These are phyloP conservation scores for Medicago arabica DNA, from an alignment of 306 rosid genomes.

Conservation along the genomic window DNA sequence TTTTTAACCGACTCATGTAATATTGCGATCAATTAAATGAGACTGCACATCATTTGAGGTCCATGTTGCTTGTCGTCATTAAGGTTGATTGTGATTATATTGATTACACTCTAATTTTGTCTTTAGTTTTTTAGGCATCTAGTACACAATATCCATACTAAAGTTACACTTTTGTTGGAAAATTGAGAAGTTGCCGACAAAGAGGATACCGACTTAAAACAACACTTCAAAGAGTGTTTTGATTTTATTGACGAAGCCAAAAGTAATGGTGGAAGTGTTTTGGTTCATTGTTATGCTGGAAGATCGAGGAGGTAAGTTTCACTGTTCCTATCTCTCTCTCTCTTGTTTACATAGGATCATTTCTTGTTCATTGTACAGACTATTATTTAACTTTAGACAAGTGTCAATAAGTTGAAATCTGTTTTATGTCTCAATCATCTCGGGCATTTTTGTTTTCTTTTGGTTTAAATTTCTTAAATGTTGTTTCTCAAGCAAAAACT, in stretches of 20 bases:
- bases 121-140: constrained; percentile 13
- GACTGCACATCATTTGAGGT: constrained; percentile 9
- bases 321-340: constrained; percentile 33
- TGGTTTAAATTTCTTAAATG: constrained; percentile 1
- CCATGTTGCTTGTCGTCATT: constrained; percentile 11
- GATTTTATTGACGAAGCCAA: constrained; percentile 75
- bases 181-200: constrained; percentile 72
- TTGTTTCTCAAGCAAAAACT: background rate
- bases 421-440: background rate
- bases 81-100: constrained; percentile 24
- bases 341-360: background rate
- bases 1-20: constrained; percentile 20
- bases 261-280: constrained; percentile 67
- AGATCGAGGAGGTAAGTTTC: constrained; percentile 81
- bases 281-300: constrained; percentile 90
- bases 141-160: constrained; percentile 40
- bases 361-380: background rate
- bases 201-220: constrained; percentile 52
- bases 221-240: constrained; percentile 75
- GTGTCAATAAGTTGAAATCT: background rate
- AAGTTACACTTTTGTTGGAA: constrained; percentile 46
- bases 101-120: constrained; percentile 26
- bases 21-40: constrained; percentile 1
- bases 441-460: background rate
- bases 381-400: background rate